Base-by-base conservation (phyloP, 306 rosid species). In the Arachis hypogaea region DNA sequence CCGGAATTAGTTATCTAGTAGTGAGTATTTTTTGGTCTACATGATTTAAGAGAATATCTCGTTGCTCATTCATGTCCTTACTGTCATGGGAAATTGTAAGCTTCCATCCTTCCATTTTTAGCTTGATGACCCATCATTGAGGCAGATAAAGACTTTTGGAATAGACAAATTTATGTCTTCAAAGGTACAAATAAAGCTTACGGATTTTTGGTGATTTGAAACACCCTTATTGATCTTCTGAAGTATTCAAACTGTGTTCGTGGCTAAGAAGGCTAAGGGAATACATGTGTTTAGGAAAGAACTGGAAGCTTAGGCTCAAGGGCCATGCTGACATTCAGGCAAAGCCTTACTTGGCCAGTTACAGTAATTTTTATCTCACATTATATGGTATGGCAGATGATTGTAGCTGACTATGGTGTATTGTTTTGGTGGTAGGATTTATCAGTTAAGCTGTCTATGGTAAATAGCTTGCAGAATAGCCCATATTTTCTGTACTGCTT, bases 11-110 rank as follows among this genome's bases (percentile, higher is more conserved):
- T 58, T n/a, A 30, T 9, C 43, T 28, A 55, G 7, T 44, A 28
- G 75, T 45, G 45, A 59, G 38, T 7, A 18, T 43, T 16, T 47
- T 46, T 58, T 47, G 38, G 67, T n/a, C 66, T 45, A 29, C 58
- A 22, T 59, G 18, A 9, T 33, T 33, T 33, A 33, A 2, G 4
- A 33, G 4, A 45, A 60, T 59, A 28, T 71, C 14, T 59, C 40
- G n/a, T 70, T 56, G 18, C 18, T 11, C 55, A 22, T 57, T 22
- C 6, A 14, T 33, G 38, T 29, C 72, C 14, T 22, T 11, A 46
- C 51, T 46, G 0, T 11, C 51, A 46, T 10, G 51, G 51, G 51
- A 46, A 46, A 46, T 2, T 46, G 8, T 46, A 9, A 46, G 12
- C 51, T 46, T 3, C 0, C 51, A 7, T 3, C 51, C 51, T 9